Percentiles rank a stretch among this genome's conserved stretches.
Evolutionary conservation across 257 asterid species (phyloP).

Genomic region (Rhazya stricta): DNA sequence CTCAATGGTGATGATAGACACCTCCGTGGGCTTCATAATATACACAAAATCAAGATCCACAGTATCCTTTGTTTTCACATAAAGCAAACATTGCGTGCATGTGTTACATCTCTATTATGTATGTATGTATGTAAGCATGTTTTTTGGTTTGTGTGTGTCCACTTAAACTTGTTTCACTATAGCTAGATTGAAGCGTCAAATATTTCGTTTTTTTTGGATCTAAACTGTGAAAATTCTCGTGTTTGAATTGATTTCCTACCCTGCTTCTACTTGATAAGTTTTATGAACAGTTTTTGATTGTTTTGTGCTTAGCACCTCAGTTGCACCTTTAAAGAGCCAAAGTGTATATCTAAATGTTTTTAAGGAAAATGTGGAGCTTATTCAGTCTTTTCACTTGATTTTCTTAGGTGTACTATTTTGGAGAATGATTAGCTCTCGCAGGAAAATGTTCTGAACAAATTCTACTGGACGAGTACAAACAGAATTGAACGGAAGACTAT

Average conservation of each 20-base stretch:
- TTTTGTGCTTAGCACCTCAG: not conserved
- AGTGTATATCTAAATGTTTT: not conserved
- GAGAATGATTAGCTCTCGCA: slow-evolving; percentile 9
- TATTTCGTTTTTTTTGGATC: not conserved
- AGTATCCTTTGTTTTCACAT: not conserved
- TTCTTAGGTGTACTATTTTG: slow-evolving; percentile 30
- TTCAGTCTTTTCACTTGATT: slow-evolving; percentile 1
- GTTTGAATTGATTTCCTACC: not conserved
- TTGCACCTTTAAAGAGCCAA: not conserved
- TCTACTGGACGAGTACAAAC: not conserved
- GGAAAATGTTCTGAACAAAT: slow-evolving; percentile 5
- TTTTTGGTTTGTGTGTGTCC: no score
- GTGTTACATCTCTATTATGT: not conserved
- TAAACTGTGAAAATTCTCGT: not conserved
- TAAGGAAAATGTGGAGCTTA: not conserved
- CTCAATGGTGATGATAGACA: no score
- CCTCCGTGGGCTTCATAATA: no score
- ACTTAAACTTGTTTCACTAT: not conserved
- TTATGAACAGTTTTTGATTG: not conserved
- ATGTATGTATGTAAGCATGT: no score
- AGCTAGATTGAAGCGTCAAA: not conserved
- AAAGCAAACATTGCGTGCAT: not conserved
- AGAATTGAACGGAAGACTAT: not conserved
- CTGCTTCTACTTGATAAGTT: not conserved
- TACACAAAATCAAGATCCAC: no score